Evolutionary conservation across 1,284 basidiomycete genomes (phyloP).

Genomic region (Trichosporon coremiiforme): DNA sequence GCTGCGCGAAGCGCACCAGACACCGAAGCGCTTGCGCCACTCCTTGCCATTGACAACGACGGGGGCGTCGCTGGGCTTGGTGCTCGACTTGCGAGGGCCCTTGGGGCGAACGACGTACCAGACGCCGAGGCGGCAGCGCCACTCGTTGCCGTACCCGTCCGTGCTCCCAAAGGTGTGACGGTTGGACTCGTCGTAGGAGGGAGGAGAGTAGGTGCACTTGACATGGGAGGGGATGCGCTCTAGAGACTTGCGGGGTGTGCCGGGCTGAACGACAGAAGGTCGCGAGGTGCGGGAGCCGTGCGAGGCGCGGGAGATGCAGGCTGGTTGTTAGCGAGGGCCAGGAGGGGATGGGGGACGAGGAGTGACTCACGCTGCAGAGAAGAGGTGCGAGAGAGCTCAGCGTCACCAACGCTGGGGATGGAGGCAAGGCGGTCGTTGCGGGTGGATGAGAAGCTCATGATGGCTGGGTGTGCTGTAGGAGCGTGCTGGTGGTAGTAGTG

Average conservation of each 20-base stretch:
- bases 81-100: slow-evolving; percentile 5
- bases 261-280: too few relatives aligned
- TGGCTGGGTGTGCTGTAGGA: not conserved
- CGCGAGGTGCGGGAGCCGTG: not conserved
- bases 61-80: not conserved
- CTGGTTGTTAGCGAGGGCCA: not conserved
- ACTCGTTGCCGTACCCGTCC: not conserved
- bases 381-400: not conserved
- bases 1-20: not conserved
- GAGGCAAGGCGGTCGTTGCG: not conserved
- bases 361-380: not conserved
- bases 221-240: not conserved
- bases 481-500: not conserved
- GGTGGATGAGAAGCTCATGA: not conserved
- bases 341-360: not conserved
- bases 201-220: not conserved
- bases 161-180: not conserved
- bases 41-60: not conserved
- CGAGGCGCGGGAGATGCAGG: not conserved
- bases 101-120: not conserved
- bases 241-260: not conserved
- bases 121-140: slow-evolving; percentile 3
- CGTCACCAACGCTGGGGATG: not conserved
- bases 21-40: not conserved
- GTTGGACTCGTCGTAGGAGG: not conserved